phyloP scores from a whole-genome alignment of 352 stramenopile species.

The Globisporangium solare region DNA sequence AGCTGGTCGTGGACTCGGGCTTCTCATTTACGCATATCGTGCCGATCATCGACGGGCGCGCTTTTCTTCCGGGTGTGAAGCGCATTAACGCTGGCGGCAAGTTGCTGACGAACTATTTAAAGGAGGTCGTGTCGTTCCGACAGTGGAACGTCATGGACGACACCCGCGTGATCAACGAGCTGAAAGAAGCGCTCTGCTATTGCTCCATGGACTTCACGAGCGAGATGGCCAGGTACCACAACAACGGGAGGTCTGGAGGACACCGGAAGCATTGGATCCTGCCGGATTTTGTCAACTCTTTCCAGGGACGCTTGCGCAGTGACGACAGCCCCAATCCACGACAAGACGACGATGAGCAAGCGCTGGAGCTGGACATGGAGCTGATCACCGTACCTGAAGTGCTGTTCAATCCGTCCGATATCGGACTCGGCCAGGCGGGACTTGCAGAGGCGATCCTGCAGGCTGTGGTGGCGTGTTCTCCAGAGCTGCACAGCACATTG shows the following conservation, averaged over 20 bases:
- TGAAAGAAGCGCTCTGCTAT: constrained; percentile 90
- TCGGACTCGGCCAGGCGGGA: constrained; percentile 84
- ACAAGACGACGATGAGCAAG: constrained; percentile 39
- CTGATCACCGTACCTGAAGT: constrained; percentile 88
- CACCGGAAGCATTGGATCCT: constrained; percentile 69
- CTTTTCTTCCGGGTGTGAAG: constrained; percentile 44
- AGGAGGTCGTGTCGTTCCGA: constrained; percentile 94
- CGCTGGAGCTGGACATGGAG: constrained; percentile 83
- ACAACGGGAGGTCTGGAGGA: constrained; percentile 10
- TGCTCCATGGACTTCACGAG: constrained; percentile 82
- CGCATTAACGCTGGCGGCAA: constrained; percentile 94
- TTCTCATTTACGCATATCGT: constrained; percentile 95
- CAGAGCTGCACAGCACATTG: constrained; percentile 62
- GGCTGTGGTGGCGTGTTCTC: constrained; percentile 71
- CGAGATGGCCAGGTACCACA: constrained; percentile 59
- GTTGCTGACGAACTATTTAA: constrained; percentile 95
- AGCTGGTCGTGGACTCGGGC: constrained; percentile 91
- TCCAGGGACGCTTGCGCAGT: constrained; percentile 38
- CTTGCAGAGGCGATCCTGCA: constrained; percentile 85
- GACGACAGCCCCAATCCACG: constrained; percentile 10
- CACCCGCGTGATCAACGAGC: constrained; percentile 58
- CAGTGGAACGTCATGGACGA: constrained; percentile 97
- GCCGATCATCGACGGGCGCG: constrained; percentile 76
- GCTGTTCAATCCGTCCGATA: constrained; percentile 90
- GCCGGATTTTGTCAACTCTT: constrained; percentile 75